phyloP scores from a whole-genome alignment of 768 basidiomycete genomes.

The Holtermannia corniformis region DNA sequence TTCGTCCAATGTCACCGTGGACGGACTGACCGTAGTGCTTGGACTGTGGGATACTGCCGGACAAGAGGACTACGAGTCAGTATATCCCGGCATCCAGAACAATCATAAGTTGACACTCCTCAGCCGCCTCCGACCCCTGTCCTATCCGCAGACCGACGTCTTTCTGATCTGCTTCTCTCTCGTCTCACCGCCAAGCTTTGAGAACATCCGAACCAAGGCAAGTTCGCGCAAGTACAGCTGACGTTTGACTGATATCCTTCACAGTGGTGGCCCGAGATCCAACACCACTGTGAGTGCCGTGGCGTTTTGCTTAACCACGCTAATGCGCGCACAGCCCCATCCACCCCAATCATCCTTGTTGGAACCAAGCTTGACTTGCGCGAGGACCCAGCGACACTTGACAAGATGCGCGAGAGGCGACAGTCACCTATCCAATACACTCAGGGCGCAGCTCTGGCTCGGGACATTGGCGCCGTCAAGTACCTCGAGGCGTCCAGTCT shows the following conservation, averaged over 20 bases:
- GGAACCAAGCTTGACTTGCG: slow-evolving; percentile 97
- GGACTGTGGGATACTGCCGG: slow-evolving; percentile 48
- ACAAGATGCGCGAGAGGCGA: slow-evolving; percentile 88
- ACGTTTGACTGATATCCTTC: too few species aligned
- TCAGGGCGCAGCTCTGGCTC: slow-evolving; percentile 71
- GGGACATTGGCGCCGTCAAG: slow-evolving; percentile 91
- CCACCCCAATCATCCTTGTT: slow-evolving; percentile 83
- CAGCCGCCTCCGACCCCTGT: slow-evolving; percentile 80
- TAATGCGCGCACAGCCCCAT: too few species aligned
- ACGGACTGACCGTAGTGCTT: slow-evolving; percentile 94
- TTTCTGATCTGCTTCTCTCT: slow-evolving; percentile 99
- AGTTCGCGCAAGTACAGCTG: too few species aligned
- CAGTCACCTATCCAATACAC: slow-evolving; percentile 91
- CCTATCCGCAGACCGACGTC: slow-evolving; percentile 98
- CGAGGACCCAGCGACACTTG: slow-evolving; percentile 84
- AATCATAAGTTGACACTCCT: background rate
- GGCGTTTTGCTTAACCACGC: background rate
- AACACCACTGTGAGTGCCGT: slow-evolving; percentile 55
- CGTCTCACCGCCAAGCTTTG: slow-evolving; percentile 94
- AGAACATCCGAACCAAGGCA: slow-evolving; percentile 95
- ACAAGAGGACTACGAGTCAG: slow-evolving; percentile 42
- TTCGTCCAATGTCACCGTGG: slow-evolving; percentile 90
- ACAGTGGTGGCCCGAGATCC: slow-evolving; percentile 56
- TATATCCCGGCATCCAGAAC: too few species aligned
- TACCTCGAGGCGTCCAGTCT: slow-evolving; percentile 37